These are phyloP conservation scores for Monosporascus sp. DNA, from an alignment of 2,329 filamentous ascomycete genomes.

Conservation along the genomic window DNA sequence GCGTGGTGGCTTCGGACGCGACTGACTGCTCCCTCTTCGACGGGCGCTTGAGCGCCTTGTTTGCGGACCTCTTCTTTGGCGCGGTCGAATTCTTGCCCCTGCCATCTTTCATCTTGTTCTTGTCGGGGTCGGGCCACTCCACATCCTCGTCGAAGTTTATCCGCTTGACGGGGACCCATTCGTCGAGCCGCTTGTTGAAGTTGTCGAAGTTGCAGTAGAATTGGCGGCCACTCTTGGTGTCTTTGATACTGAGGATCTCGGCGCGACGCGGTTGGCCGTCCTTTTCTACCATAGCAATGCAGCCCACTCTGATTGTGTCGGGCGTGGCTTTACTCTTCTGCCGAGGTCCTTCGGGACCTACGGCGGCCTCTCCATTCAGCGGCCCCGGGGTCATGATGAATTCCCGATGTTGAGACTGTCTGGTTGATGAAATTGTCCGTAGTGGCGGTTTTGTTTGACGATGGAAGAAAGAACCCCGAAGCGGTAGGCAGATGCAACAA, in stretches of 20 bases:
- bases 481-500: too few relatives aligned
- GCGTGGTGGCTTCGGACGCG: conserved; percentile 47
- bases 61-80: conserved; percentile 52
- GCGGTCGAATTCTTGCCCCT: conserved; percentile 69
- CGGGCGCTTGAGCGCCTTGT: conserved; percentile 53
- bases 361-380: conserved; percentile 45
- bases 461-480: not conserved
- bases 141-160: conserved; percentile 88
- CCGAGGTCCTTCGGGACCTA: conserved; percentile 52
- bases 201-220: conserved; percentile 98
- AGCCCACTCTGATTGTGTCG: conserved; percentile 64
- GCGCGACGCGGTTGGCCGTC: conserved; percentile 86
- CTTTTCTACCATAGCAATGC: conserved; percentile 57
- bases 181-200: conserved; percentile 82
- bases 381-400: conserved; percentile 50
- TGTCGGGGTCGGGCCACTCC: conserved; percentile 92
- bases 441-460: conserved; percentile 3
- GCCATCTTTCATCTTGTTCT: conserved; percentile 67
- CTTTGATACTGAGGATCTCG: conserved; percentile 92
- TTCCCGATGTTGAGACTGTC: conserved; percentile 19
- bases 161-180: conserved; percentile 80
- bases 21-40: conserved; percentile 52
- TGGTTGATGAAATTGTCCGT: conserved; percentile 26
- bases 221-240: conserved; percentile 79
- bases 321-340: conserved; percentile 80